phyloP scores from a whole-genome alignment of 2,329 filamentous ascomycete species.

The Aspergillus glaucus region DNA sequence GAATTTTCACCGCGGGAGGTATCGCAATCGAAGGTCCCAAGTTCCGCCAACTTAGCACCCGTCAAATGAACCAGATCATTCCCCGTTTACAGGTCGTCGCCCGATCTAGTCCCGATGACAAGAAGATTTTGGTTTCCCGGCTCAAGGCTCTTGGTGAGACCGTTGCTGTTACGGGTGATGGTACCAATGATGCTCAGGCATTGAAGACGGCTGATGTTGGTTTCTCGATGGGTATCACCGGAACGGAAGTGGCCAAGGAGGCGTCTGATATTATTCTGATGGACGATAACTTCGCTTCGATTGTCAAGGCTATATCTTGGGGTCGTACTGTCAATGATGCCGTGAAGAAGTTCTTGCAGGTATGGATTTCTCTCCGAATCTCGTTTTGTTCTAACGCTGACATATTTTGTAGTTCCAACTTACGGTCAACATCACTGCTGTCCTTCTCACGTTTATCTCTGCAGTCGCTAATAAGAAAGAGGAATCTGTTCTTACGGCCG shows the following conservation, averaged over 20 bases:
- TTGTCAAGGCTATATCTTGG: slow-evolving; percentile 77
- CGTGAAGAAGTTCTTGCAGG: slow-evolving; percentile 64
- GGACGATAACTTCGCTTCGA: slow-evolving; percentile 85
- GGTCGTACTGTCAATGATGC: slow-evolving; percentile 71
- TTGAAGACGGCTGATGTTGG: slow-evolving; percentile 76
- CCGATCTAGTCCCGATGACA: slow-evolving; percentile 69
- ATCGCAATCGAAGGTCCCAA: slow-evolving; percentile 71
- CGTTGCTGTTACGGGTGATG: slow-evolving; percentile 76
- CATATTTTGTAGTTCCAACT: slow-evolving; percentile 32
- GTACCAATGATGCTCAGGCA: slow-evolving; percentile 76
- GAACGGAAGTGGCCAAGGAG: slow-evolving; percentile 79
- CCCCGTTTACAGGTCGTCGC: slow-evolving; percentile 66
- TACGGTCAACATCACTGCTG: slow-evolving; percentile 61
- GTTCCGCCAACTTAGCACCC: slow-evolving; percentile 64
- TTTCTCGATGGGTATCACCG: slow-evolving; percentile 79
- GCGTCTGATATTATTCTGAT: slow-evolving; percentile 79
- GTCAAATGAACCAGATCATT: slow-evolving; percentile 61
- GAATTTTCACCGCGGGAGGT: slow-evolving; percentile 62
- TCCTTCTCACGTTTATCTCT: slow-evolving; percentile 59
- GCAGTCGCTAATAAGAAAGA: slow-evolving; percentile 52
- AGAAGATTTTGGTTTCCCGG: slow-evolving; percentile 64
- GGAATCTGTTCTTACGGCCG: slow-evolving; percentile 57
- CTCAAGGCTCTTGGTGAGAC: slow-evolving; percentile 69
- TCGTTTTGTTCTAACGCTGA: neutral
- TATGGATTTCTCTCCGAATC: slow-evolving; percentile 2